These are phyloP conservation scores for Colletotrichum lini DNA, from an alignment of 2,329 filamentous ascomycete genomes.

Conservation along the genomic window DNA sequence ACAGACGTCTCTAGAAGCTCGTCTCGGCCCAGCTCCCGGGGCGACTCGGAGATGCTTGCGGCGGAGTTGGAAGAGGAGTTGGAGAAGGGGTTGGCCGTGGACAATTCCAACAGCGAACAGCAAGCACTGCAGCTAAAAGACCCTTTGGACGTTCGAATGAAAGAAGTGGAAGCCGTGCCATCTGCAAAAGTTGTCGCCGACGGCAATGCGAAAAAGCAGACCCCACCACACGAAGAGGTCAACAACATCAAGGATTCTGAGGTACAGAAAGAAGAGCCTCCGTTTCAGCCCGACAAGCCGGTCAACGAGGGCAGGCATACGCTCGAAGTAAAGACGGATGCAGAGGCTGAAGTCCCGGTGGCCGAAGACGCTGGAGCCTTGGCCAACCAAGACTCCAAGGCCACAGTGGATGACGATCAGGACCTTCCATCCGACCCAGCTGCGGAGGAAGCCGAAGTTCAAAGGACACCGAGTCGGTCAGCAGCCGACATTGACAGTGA, in stretches of 20 bases:
- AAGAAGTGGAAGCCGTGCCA: not conserved
- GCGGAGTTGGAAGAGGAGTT: conserved; percentile 35
- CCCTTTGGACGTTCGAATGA: not conserved
- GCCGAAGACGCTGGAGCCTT: not conserved
- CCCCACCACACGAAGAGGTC: not conserved
- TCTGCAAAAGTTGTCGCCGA: not conserved
- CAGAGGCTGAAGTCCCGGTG: not conserved
- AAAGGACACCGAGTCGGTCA: not conserved
- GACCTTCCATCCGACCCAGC: not conserved
- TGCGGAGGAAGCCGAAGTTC: not conserved
- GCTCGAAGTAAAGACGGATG: not conserved
- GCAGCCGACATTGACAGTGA: not conserved
- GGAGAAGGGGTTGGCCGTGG: conserved; percentile 26
- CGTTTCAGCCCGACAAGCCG: not conserved
- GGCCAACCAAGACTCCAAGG: not conserved
- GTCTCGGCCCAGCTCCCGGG: conserved; percentile 16
- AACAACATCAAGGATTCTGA: not conserved
- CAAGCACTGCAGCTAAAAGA: not conserved
- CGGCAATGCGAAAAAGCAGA: not conserved
- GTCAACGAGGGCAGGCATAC: not conserved
- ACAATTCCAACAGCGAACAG: not conserved
- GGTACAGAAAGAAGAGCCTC: not conserved
- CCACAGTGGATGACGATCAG: not conserved
- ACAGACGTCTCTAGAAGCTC: not conserved
- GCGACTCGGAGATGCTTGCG: conserved; percentile 26